These are phyloP conservation scores for Chytriomyces sp. DNA, from an alignment of 192 early-diverging fungal species.

Conservation along the genomic window DNA sequence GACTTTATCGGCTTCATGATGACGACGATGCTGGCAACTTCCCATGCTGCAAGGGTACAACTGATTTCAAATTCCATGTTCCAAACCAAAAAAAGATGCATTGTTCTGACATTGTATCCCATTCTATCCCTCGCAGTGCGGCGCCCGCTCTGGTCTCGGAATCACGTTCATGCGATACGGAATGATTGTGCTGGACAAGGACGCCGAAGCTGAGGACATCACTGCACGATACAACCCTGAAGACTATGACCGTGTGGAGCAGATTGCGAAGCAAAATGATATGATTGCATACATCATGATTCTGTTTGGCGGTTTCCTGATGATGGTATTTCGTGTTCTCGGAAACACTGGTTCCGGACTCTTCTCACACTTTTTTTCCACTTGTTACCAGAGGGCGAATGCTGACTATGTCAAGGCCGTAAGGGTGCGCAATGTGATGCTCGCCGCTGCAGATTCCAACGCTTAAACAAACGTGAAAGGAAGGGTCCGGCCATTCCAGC, in stretches of 20 bases:
- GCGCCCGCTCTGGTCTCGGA: constrained; percentile 45
- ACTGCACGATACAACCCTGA: constrained; percentile 32
- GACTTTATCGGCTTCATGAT: constrained; percentile 80
- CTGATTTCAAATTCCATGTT: constrained; percentile 34
- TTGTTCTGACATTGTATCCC: background rate
- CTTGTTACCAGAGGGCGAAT: constrained; percentile 54
- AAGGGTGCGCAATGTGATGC: constrained; percentile 72
- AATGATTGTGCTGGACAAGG: constrained; percentile 30
- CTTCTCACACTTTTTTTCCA: background rate
- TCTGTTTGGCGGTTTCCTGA: constrained; percentile 74
- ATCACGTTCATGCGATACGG: constrained; percentile 50
- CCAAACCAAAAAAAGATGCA: background rate
- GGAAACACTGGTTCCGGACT: background rate
- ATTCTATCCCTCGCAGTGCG: constrained; percentile 16
- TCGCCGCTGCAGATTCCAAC: constrained; percentile 54
- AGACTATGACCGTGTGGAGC: constrained; percentile 25
- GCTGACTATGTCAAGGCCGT: constrained; percentile 76
- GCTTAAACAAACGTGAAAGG: background rate
- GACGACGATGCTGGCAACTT: constrained; percentile 87
- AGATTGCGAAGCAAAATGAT: constrained; percentile 56
- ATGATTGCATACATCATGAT: constrained; percentile 78
- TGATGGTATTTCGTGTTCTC: constrained; percentile 51
- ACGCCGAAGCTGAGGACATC: constrained; percentile 22
- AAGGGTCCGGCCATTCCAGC: background rate
- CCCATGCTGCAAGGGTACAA: constrained; percentile 85